Evolutionary conservation across 306 rosid species (phyloP).

Genomic region (Casuarina equisetifolia): DNA sequence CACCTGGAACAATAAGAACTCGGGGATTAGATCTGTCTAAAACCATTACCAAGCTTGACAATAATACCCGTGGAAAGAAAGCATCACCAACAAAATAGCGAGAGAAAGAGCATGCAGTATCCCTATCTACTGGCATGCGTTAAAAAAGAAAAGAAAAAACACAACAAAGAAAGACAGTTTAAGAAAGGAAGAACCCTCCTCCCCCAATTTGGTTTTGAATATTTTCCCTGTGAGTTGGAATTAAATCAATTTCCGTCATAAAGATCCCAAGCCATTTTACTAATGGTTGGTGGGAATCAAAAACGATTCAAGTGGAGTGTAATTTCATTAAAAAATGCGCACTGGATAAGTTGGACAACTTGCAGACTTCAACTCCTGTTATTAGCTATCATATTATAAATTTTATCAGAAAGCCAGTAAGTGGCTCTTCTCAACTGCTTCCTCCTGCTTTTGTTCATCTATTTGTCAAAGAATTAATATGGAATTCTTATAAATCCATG

Average conservation of each 20-base stretch:
- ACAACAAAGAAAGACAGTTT: neutral
- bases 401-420: neutral
- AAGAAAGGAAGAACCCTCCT: neutral
- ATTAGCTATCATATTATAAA: neutral
- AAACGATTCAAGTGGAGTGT: neutral
- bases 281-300: neutral
- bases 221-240: neutral
- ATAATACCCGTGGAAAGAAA: neutral
- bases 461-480: neutral
- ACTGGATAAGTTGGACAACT: neutral
- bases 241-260: neutral
- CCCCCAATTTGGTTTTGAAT: neutral
- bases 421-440: neutral
- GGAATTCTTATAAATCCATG: neutral
- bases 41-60: too few species aligned
- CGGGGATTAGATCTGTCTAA: conserved; percentile 23
- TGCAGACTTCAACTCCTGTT: neutral
- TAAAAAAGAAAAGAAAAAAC: neutral
- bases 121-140: neutral
- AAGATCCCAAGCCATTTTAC: neutral
- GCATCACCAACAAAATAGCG: conserved; percentile 1
- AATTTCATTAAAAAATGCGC: neutral
- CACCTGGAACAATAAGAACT: conserved; percentile 58
- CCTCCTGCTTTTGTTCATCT: neutral
- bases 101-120: neutral